These are phyloP conservation scores for Chondrus crispus DNA, from an alignment of 23 red algal species.

Conservation along the genomic window DNA sequence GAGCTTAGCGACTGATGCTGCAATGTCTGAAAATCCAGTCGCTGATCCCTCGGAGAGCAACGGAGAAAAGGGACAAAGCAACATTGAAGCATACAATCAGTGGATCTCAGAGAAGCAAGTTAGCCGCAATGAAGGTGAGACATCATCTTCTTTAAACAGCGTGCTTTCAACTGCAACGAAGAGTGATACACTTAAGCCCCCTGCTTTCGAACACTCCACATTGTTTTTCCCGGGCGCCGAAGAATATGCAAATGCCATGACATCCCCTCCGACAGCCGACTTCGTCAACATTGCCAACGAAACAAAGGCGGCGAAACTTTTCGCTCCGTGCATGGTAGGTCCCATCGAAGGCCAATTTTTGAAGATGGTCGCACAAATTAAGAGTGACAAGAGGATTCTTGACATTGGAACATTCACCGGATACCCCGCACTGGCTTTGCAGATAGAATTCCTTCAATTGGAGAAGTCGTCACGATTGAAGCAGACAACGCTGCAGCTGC, in stretches of 20 bases:
- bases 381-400: slow-evolving; percentile 50
- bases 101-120: slow-evolving; percentile 52
- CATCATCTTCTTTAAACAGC: slow-evolving; percentile 23
- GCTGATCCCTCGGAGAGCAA: background rate
- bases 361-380: slow-evolving; percentile 64
- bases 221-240: slow-evolving; percentile 61
- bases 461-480: slow-evolving; percentile 67
- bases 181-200: slow-evolving; percentile 37
- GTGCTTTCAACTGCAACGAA: background rate
- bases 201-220: slow-evolving; percentile 36
- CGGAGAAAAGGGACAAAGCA: background rate
- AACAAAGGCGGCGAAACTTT: slow-evolving; percentile 55
- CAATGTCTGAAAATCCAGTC: background rate
- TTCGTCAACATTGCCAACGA: slow-evolving; percentile 58
- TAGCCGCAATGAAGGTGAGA: background rate
- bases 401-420: slow-evolving; percentile 97
- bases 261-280: slow-evolving; percentile 23
- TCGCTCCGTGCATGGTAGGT: slow-evolving; percentile 83
- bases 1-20: background rate
- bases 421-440: slow-evolving; percentile 90
- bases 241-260: slow-evolving; percentile 61
- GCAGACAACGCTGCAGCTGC: slow-evolving; percentile 54
- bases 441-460: slow-evolving; percentile 26
- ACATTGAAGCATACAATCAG: slow-evolving; percentile 58
- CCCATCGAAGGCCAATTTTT: slow-evolving; percentile 75